A percentile compares a stretch with the other conserved stretches of the same genome.
phyloP scores from a whole-genome alignment of 495 filamentous ascomycete genomes.

The Geoglossum glabrum region DNA sequence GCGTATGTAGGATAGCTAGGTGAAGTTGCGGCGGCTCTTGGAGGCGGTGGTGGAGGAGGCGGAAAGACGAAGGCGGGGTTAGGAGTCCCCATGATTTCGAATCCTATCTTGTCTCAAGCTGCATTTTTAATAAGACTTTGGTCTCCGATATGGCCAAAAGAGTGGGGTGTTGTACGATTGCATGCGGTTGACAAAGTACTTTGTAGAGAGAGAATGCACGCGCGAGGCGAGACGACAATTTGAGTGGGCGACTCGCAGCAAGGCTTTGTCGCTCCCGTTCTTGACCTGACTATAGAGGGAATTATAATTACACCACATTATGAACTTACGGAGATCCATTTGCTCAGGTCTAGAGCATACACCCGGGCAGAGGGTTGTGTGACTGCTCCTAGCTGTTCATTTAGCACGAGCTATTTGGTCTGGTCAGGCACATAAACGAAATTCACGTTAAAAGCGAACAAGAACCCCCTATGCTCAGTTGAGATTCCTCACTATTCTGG shows the following conservation, averaged over 20 bases:
- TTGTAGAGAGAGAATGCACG: neutral
- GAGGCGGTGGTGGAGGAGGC: slow-evolving; percentile 31
- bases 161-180: neutral
- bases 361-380: neutral
- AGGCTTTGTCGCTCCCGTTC: too few relatives aligned
- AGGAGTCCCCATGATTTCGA: neutral
- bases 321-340: neutral
- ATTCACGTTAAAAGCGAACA: neutral
- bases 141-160: neutral
- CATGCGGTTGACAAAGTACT: too few relatives aligned
- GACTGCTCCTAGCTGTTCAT: neutral
- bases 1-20: slow-evolving; percentile 11
- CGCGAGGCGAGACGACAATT: neutral
- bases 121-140: neutral
- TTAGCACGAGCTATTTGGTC: neutral
- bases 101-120: neutral
- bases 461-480: neutral
- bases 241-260: too few relatives aligned
- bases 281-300: neutral
- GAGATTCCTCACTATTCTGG: neutral
- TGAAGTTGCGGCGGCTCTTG: slow-evolving; percentile 16
- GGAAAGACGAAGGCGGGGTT: slow-evolving; percentile 25
- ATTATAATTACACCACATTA: neutral
- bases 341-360: neutral
- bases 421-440: neutral